A percentile compares a stretch with the other conserved stretches of the same genome.
These are phyloP conservation scores for Arachnopeziza araneosa DNA, from an alignment of 2,329 filamentous ascomycete species.

Conservation along the genomic window DNA sequence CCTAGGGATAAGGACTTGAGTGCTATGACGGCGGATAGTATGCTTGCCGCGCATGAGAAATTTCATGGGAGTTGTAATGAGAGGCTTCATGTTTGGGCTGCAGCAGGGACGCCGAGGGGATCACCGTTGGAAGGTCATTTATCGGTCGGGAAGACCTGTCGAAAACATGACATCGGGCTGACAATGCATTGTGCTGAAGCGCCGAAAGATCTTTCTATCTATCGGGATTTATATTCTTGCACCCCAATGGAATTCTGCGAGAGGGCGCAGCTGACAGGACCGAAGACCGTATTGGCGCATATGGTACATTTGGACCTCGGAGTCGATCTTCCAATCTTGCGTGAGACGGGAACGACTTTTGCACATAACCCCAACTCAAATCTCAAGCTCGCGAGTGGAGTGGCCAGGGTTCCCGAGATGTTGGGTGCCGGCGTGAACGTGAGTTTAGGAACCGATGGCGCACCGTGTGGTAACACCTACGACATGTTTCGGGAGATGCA, in stretches of 20 bases:
- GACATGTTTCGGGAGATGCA: conserved; percentile 49
- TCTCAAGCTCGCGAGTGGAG: conserved; percentile 45
- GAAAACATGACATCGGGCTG: conserved; percentile 30
- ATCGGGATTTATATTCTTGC: conserved; percentile 33
- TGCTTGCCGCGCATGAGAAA: conserved; percentile 29
- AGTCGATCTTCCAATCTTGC: conserved; percentile 36
- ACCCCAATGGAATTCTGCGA: conserved; percentile 41
- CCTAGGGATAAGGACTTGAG: conserved; percentile 33
- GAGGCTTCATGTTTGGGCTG: conserved; percentile 43
- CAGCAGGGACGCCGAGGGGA: conserved; percentile 42
- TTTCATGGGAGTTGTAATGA: conserved; percentile 36
- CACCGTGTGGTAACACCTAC: conserved; percentile 47
- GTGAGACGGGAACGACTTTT: conserved; percentile 38
- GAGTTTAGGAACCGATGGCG: conserved; percentile 46
- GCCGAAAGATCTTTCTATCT: conserved; percentile 35
- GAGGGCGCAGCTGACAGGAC: conserved; percentile 34
- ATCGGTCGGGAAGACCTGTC: conserved; percentile 31
- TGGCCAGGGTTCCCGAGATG: conserved; percentile 42
- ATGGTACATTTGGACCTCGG: conserved; percentile 45
- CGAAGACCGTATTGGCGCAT: conserved; percentile 43
- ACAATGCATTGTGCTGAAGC: conserved; percentile 36
- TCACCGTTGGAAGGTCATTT: conserved; percentile 32
- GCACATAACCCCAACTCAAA: conserved; percentile 48
- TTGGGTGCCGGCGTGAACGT: conserved; percentile 40
- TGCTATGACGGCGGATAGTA: conserved; percentile 32